Evolutionary conservation across 2,329 filamentous ascomycete genomes (phyloP), one percentile per base, ranked within the genome.

Genomic region (Clathrospora elynae): DNA sequence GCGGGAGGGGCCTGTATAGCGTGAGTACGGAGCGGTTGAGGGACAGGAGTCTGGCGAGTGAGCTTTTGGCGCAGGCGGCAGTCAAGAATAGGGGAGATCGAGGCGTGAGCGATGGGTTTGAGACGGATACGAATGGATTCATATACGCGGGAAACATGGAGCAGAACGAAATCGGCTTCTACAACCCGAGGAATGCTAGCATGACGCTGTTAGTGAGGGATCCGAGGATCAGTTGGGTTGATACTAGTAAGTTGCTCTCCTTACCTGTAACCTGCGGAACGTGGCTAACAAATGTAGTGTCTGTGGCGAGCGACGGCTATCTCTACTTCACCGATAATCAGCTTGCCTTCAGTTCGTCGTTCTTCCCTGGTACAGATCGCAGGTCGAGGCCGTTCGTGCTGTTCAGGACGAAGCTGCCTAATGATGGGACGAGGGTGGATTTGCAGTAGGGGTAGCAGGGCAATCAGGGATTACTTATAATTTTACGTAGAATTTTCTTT

Each of bases 241-340:
- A 80, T 61, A 78, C 76, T 0, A 66, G 59, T 65, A 44, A 55
- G 61, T 61, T 22, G 6, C 13, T 33, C n/a, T n/a, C n/a, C n/a
- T n/a, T n/a, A n/a, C n/a, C n/a, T n/a, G n/a, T n/a, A n/a, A n/a
- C n/a, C n/a, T n/a, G n/a, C n/a, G n/a, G n/a, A n/a, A n/a, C n/a
- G n/a, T n/a, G n/a, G n/a, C n/a, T n/a, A n/a, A n/a, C n/a, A n/a
- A n/a, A n/a, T n/a, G n/a, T n/a, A 64, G 59, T 76, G 51, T 69
- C 68, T 3, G 64, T 71, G 3, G 70, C 63, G 2, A 66, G 63
- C 3, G 74, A 79, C 52, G 76, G 77, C 0, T 77, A 78, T 50
- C 53, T 79, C 2, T 80, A 80, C 55, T 80, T 79, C 49, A 81
- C 76, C 0, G 72, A 73, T 24, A 80, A 80, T 41, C 77, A 80